Percentiles rank a stretch among this genome's conserved stretches.
phyloP scores from a whole-genome alignment of 768 basidiomycete genomes.

The Tylopilus felleus region DNA sequence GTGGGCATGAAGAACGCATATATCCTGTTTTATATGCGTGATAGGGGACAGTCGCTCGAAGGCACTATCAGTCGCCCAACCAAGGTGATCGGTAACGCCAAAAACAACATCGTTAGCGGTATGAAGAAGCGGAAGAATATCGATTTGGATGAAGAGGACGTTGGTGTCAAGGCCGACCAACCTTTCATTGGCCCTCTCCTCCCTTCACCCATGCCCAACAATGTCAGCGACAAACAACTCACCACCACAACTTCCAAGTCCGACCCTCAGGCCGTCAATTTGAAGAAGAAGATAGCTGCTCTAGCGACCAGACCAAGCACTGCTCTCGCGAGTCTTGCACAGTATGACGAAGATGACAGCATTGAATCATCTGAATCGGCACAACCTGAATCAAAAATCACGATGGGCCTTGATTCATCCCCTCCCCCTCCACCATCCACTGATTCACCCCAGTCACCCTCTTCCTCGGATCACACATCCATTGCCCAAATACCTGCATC shows the following conservation, averaged over 20 bases:
- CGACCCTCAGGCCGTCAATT: constrained; percentile 52
- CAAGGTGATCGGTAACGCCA: constrained; percentile 22
- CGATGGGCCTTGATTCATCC: constrained; percentile 23
- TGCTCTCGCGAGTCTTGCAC: constrained; percentile 37
- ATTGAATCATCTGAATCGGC: constrained; percentile 26
- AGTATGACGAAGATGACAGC: constrained; percentile 42
- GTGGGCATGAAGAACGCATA: constrained; percentile 79
- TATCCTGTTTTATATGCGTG: constrained; percentile 86
- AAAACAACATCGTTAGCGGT: constrained; percentile 42
- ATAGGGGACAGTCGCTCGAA: constrained; percentile 71
- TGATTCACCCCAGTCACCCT: constrained; percentile 30
- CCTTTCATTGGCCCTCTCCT: constrained; percentile 67
- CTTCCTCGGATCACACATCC: constrained; percentile 30
- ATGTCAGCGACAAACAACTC: constrained; percentile 12
- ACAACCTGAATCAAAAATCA: constrained; percentile 15
- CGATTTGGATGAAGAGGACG: constrained; percentile 46
- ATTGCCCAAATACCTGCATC: constrained; percentile 15
- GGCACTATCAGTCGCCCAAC: constrained; percentile 45
- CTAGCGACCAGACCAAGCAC: constrained; percentile 28
- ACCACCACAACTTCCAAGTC: constrained; percentile 5
- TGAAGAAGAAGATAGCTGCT: constrained; percentile 55
- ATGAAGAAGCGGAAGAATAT: constrained; percentile 47
- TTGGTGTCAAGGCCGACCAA: constrained; percentile 44
- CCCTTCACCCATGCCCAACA: constrained; percentile 43
- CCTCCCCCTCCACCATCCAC: constrained; percentile 34